phyloP scores from a whole-genome alignment of 2,329 filamentous ascomycete genomes.

The Alternaria longipes region DNA sequence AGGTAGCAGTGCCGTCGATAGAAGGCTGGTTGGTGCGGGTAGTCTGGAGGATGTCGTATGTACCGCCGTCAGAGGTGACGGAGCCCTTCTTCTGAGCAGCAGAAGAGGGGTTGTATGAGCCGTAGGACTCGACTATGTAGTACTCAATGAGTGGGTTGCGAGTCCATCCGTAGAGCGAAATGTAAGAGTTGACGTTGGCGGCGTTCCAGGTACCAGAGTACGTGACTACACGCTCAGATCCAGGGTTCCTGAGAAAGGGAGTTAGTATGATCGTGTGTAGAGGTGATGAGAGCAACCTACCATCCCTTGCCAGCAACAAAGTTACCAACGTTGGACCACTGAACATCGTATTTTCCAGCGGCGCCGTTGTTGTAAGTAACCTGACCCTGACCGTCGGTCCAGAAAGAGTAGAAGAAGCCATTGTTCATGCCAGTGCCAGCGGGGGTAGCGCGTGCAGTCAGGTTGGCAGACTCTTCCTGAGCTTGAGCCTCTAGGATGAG shows the following conservation, averaged over 20 bases:
- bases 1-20: constrained; percentile 64
- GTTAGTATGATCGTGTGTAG: neutral
- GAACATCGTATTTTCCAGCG: constrained; percentile 56
- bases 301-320: constrained; percentile 68
- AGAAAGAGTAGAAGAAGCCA: constrained; percentile 60
- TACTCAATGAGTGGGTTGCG: constrained; percentile 65
- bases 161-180: constrained; percentile 68
- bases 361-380: constrained; percentile 65
- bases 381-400: constrained; percentile 61
- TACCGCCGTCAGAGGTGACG: constrained; percentile 62
- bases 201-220: constrained; percentile 59
- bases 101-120: constrained; percentile 60
- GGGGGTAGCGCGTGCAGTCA: constrained; percentile 29
- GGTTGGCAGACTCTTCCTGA: constrained; percentile 21
- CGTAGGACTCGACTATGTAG: constrained; percentile 66
- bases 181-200: constrained; percentile 61
- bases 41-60: constrained; percentile 62
- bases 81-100: constrained; percentile 60
- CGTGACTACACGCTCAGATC: constrained; percentile 58
- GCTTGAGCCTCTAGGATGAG: constrained; percentile 30
- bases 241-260: constrained; percentile 53
- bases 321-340: constrained; percentile 62
- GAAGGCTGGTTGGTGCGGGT: constrained; percentile 62
- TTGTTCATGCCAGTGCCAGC: constrained; percentile 41
- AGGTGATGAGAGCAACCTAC: constrained; percentile 26